Evolutionary conservation across 768 basidiomycete genomes (phyloP), one percentile per base, ranked within the genome.

Genomic region (Daedaleopsis nitida): DNA sequence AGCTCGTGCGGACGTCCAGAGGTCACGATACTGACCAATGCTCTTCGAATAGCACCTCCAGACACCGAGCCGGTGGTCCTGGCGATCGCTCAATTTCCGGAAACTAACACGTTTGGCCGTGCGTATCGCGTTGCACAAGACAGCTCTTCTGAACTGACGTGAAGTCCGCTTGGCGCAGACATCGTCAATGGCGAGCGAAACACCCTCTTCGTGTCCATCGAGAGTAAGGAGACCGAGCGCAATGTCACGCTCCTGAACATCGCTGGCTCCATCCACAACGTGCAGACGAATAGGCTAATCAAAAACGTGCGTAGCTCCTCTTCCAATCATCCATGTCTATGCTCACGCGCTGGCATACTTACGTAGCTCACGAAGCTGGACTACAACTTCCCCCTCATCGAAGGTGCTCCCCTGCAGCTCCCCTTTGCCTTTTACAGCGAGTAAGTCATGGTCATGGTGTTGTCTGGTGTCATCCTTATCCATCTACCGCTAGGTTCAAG

Each of bases 101-200:
- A 91, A 65, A 78, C 78, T 52, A 92, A 93, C 69, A 81, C 85
- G 1, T 91, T 92, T 67, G 87, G 86, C 67, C 89, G 91, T 92
- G 73, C 65, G 91, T 82, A 50, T 43, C 35, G 19, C 49, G 14
- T 24, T 52, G 23, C 34, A 47, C 54, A 24, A 11, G 24, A 16
- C 1, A 14, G 13, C 47, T 21, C 21, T 13, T 24, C 8, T 9
- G 23, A 9, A 24, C 14, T 13, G 43, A 17, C 13, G 8, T 35
- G n/a, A 19, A 42, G 27, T 3, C 27, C 27, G 27, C 8, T 32
- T 11, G n/a, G 17, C 63, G n/a, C 68, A 94, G 92, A 92, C 60
- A 77, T 94, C 52, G 86, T 93, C 35, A 94, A 94, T 66, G 92
- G 92, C 60, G 89, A 92, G 78, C 85, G 82, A 69, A 94, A 92